Evolutionary conservation across 345 rosid genomes (phyloP).

Genomic region (Rhodomyrtus tomentosa): DNA sequence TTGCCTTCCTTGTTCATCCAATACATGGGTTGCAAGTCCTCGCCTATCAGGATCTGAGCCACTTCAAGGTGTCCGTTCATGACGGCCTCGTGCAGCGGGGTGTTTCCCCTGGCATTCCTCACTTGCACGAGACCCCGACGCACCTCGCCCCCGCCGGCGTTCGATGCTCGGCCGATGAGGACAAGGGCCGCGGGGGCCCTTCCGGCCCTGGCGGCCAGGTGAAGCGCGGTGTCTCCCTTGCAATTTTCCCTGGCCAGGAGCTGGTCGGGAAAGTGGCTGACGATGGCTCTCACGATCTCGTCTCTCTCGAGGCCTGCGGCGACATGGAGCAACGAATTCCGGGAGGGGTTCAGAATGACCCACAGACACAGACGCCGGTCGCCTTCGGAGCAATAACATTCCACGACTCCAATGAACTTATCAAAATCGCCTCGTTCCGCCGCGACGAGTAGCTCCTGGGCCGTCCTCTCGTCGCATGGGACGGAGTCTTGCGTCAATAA

Average conservation of each 20-base stretch:
- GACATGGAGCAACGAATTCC: background rate
- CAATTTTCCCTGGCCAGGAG: background rate
- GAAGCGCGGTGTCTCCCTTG: background rate
- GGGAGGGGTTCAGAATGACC: background rate
- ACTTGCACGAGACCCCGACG: background rate
- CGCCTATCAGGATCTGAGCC: background rate
- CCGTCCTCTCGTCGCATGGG: background rate
- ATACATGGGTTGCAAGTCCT: background rate
- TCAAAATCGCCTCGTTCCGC: background rate
- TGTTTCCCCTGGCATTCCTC: background rate
- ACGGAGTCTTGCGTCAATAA: background rate
- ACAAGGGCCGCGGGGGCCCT: background rate
- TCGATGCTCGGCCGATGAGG: background rate
- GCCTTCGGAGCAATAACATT: background rate
- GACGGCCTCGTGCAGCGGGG: background rate
- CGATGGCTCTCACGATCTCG: background rate
- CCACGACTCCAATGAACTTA: background rate
- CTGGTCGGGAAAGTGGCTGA: background rate
- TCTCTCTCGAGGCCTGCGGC: background rate
- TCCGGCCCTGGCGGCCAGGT: background rate
- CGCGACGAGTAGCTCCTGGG: background rate
- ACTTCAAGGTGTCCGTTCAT: background rate
- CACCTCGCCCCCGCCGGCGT: accelerated
- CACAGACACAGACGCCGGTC: background rate
- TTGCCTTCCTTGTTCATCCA: background rate